Conservation (phyloP, 1,284 basidiomycete genomes). For the Marasmius oreades region DNA sequence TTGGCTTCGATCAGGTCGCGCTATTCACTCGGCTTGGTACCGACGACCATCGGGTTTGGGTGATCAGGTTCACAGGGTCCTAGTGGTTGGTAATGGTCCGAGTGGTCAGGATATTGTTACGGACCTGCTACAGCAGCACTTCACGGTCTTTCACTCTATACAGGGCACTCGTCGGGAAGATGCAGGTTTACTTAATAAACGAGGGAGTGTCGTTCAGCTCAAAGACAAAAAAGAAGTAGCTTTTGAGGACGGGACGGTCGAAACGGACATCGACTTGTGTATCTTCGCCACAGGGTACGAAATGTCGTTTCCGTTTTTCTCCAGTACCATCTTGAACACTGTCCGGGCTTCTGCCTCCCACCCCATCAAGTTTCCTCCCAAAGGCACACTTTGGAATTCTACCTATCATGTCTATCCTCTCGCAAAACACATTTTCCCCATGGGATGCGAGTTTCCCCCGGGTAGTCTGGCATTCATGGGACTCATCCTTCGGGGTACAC, state of each 20-base stretch:
- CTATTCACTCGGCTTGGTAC: conserved; percentile 65
- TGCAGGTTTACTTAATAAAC: too few relatives aligned
- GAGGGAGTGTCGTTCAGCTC: too few relatives aligned
- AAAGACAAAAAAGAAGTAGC: conserved; percentile 36
- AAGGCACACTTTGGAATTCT: conserved; percentile 59
- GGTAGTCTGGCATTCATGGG: conserved; percentile 62
- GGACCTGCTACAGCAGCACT: conserved; percentile 41
- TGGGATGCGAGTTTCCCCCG: conserved; percentile 54
- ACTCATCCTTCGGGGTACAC: conserved; percentile 51
- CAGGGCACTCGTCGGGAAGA: too few relatives aligned
- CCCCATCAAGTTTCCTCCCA: conserved; percentile 36
- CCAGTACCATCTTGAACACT: conserved; percentile 24
- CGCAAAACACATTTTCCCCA: conserved; percentile 48
- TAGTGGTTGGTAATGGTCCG: conserved; percentile 70
- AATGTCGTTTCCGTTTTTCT: conserved; percentile 60
- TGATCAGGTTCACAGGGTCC: conserved; percentile 38
- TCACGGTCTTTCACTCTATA: too few relatives aligned
- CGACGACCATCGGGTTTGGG: conserved; percentile 40
- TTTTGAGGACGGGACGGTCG: conserved; percentile 57
- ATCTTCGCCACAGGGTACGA: conserved; percentile 77
- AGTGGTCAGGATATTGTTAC: conserved; percentile 65
- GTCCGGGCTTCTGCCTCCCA: conserved; percentile 31
- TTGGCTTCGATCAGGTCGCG: conserved; percentile 52
- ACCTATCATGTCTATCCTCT: conserved; percentile 56
- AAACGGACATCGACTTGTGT: conserved; percentile 53